Evolutionary conservation across 2,329 filamentous ascomycete species (phyloP).

Genomic region (Thelonectria olida): DNA sequence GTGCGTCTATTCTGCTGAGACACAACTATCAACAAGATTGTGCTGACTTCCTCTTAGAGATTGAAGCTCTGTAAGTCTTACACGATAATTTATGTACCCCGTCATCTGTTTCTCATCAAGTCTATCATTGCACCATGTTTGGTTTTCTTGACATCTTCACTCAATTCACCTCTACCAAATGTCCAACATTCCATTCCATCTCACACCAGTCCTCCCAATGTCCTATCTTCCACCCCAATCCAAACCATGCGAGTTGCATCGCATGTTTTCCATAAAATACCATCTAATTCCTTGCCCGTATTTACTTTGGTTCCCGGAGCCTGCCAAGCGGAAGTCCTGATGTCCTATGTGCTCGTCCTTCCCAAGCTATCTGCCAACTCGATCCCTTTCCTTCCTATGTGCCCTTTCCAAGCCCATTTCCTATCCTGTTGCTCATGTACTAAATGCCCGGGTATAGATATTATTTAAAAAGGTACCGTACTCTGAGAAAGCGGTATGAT

Average conservation of each 20-base stretch:
- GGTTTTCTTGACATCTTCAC: neutral
- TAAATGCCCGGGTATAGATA: constrained; percentile 42
- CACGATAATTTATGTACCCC: no score
- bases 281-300: constrained; percentile 6
- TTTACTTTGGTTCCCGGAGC: constrained; percentile 4
- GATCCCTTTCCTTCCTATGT: neutral
- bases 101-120: neutral
- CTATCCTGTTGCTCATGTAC: constrained; percentile 27
- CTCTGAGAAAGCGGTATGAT: constrained; percentile 83
- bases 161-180: neutral
- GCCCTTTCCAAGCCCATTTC: constrained; percentile 10
- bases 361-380: neutral
- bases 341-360: constrained; percentile 4
- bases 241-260: neutral
- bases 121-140: constrained; percentile 6
- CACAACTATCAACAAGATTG: neutral
- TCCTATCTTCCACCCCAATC: neutral
- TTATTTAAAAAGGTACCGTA: constrained; percentile 90
- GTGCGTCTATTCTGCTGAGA: constrained; percentile 51
- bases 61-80: constrained; percentile 84
- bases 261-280: neutral
- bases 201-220: constrained; percentile 1
- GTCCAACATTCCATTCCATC: constrained; percentile 1
- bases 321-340: constrained; percentile 8
- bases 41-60: constrained; percentile 64